These are phyloP conservation scores for Candida tunisiensis DNA, from an alignment of 1,139 yeast genomes.

Conservation along the genomic window DNA sequence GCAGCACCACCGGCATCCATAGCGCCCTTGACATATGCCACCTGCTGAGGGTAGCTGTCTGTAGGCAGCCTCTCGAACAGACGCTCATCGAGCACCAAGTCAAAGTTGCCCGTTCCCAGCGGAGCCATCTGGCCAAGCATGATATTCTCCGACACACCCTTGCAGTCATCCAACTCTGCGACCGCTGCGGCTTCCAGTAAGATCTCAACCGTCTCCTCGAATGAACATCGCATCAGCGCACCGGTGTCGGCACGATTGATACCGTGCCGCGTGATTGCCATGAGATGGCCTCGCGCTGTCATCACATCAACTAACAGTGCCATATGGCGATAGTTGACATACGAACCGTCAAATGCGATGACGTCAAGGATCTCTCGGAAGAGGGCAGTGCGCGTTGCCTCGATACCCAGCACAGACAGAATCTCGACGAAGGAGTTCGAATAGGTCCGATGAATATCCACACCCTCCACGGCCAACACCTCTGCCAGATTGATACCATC, in stretches of 20 bases:
- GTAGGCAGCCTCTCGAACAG: conserved; percentile 56
- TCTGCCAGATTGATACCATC: conserved; percentile 96
- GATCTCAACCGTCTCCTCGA: conserved; percentile 98
- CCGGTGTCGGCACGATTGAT: conserved; percentile 97
- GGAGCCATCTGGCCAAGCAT: conserved; percentile 98
- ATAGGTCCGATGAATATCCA: conserved; percentile 76
- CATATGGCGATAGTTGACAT: conserved; percentile 97
- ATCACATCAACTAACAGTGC: conserved; percentile 93
- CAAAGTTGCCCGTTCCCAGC: conserved; percentile 96
- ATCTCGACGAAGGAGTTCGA: conserved; percentile 95
- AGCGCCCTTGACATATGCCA: conserved; percentile 9
- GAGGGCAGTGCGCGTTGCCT: conserved; percentile 91
- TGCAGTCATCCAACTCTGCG: conserved; percentile 95
- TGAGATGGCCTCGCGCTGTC: conserved; percentile 97
- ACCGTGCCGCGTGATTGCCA: conserved; percentile 99
- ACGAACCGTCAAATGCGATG: conserved; percentile 98
- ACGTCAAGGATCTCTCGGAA: conserved; percentile 91
- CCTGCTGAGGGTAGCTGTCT: conserved; percentile 23
- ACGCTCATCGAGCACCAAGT: conserved; percentile 85
- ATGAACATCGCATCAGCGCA: conserved; percentile 97
- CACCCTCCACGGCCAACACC: conserved; percentile 91
- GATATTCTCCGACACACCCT: conserved; percentile 96
- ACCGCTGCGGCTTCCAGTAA: conserved; percentile 95
- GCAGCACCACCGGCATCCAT: conserved; percentile 34
- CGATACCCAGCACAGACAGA: conserved; percentile 90